Conservation (phyloP, 495 filamentous ascomycete species). For the Cetradonia linearis region DNA sequence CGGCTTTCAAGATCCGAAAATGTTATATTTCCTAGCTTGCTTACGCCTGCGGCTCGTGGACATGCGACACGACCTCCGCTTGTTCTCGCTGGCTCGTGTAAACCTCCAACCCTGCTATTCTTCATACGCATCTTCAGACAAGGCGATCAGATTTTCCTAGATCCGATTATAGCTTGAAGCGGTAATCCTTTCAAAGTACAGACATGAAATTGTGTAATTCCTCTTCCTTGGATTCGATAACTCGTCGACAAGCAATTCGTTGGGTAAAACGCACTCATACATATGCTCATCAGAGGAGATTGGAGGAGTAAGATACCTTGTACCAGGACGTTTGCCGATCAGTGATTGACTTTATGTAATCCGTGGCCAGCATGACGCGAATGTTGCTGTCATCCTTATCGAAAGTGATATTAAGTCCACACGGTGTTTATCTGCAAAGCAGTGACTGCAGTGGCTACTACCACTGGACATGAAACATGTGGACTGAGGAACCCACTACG, state of each 20-base stretch:
- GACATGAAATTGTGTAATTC: neutral
- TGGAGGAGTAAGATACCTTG: neutral
- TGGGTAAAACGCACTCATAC: neutral
- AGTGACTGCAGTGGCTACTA: neutral
- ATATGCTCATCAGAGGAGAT: neutral
- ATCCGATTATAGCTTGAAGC: neutral
- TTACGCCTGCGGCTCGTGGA: conserved; percentile 7
- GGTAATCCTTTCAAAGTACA: neutral
- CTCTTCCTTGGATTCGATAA: neutral
- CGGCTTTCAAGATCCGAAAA: conserved; percentile 9
- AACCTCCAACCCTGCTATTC: conserved; percentile 1
- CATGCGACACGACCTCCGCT: conserved; percentile 10
- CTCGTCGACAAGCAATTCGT: neutral
- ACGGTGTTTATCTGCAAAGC: neutral
- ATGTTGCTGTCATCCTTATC: neutral
- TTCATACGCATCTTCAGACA: neutral
- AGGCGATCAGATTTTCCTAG: neutral
- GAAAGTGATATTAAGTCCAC: neutral
- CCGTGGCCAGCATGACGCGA: neutral
- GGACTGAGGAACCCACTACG: conserved; percentile 8
- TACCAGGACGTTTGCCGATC: neutral
- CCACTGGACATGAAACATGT: conserved; percentile 2
- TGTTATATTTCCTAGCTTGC: conserved; percentile 14
- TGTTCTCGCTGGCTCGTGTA: conserved; percentile 18
- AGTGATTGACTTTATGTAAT: neutral